phyloP scores from a whole-genome alignment of 2,329 filamentous ascomycete genomes.

The Microcera coccophila region DNA sequence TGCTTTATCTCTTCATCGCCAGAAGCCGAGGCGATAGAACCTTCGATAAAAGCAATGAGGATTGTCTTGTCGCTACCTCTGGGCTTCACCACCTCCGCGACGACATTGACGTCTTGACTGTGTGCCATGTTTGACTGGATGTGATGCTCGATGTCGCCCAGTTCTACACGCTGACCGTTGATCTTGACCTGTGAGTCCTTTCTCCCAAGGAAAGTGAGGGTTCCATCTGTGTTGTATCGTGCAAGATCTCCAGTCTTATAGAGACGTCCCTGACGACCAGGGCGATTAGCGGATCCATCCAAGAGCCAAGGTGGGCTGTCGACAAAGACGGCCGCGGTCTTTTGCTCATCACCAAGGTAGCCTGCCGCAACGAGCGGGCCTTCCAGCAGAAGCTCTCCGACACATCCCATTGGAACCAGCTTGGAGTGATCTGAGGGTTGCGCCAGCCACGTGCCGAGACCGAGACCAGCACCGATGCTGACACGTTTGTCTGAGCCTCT shows the following conservation, averaged over 20 bases:
- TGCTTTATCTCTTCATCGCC: too few species aligned
- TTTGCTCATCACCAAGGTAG: slow-evolving; percentile 40
- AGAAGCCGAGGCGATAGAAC: too few species aligned
- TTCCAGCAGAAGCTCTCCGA: slow-evolving; percentile 45
- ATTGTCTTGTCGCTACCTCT: not conserved
- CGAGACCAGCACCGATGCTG: not conserved
- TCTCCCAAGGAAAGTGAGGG: slow-evolving; percentile 44
- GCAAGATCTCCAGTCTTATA: slow-evolving; percentile 49
- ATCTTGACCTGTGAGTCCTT: slow-evolving; percentile 57
- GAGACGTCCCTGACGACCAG: slow-evolving; percentile 17
- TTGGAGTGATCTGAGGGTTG: slow-evolving; percentile 17
- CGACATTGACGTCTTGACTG: not conserved
- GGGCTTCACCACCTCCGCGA: not conserved
- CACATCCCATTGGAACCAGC: slow-evolving; percentile 22
- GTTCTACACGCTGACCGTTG: slow-evolving; percentile 52
- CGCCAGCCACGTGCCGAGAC: slow-evolving; percentile 19
- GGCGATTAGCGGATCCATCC: too few species aligned
- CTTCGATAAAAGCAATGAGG: not conserved
- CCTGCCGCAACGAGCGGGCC: slow-evolving; percentile 46
- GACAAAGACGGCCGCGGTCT: slow-evolving; percentile 30
- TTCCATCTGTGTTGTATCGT: slow-evolving; percentile 37
- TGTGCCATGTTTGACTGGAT: not conserved
- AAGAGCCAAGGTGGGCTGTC: slow-evolving; percentile 37
- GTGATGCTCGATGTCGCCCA: slow-evolving; percentile 31
- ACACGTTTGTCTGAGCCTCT: too few species aligned